These are phyloP conservation scores for Ogataea saltuana DNA, from an alignment of 805 yeast genomes.

Conservation along the genomic window DNA sequence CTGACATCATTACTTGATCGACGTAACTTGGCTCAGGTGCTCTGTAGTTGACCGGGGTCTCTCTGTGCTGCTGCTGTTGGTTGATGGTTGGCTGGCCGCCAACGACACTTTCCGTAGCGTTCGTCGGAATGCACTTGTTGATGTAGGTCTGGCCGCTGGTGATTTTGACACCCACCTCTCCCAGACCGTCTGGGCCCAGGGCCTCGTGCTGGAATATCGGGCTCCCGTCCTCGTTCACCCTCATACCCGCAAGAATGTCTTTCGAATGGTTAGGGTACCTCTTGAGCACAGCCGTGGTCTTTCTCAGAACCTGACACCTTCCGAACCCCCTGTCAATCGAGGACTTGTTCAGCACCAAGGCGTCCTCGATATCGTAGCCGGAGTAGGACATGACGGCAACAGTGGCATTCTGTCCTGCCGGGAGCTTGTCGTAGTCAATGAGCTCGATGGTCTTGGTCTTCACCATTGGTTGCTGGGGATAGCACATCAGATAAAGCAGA, in stretches of 20 bases:
- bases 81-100: conserved; percentile 37
- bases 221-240: conserved; percentile 76
- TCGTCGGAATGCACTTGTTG: conserved; percentile 89
- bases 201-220: conserved; percentile 87
- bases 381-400: conserved; percentile 99
- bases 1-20: conserved; percentile 97
- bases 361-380: conserved; percentile 99
- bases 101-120: conserved; percentile 68
- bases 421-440: conserved; percentile 91
- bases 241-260: conserved; percentile 89
- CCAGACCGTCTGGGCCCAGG: conserved; percentile 92
- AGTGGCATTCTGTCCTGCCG: conserved; percentile 98
- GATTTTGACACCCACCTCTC: conserved; percentile 90
- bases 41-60: conserved; percentile 86
- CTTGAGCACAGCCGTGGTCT: conserved; percentile 85
- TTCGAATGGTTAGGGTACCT: conserved; percentile 92
- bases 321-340: conserved; percentile 97
- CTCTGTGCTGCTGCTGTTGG: conserved; percentile 62
- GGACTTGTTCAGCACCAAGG: conserved; percentile 88
- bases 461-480: conserved; percentile 99
- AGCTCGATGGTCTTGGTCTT: conserved; percentile 95
- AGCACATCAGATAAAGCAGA: conserved; percentile 90
- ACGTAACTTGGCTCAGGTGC: conserved; percentile 95
- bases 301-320: conserved; percentile 92
- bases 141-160: conserved; percentile 93